Evolutionary conservation across 106 monocot genomes (phyloP).

Genomic region (Dendrobium catenatum): DNA sequence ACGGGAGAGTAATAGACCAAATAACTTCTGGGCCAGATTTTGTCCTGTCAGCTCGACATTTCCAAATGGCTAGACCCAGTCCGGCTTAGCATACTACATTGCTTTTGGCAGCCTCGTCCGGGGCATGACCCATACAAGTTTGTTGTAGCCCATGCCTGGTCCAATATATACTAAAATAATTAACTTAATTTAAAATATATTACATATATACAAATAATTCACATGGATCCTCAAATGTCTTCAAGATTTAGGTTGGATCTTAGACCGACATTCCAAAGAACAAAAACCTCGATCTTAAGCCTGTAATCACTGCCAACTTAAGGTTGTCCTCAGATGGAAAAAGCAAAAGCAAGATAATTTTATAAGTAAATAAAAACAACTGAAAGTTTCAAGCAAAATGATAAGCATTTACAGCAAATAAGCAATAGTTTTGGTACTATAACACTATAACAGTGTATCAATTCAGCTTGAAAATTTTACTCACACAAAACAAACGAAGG

Average conservation of each 20-base stretch:
- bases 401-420: background rate
- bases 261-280: background rate
- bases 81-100: too few relatives aligned
- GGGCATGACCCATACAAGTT: too few relatives aligned
- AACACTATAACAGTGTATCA: too few relatives aligned
- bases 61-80: too few relatives aligned
- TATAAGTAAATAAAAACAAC: background rate
- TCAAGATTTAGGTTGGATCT: background rate
- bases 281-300: background rate
- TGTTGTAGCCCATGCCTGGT: too few relatives aligned
- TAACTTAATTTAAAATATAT: too few relatives aligned
- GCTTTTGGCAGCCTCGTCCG: too few relatives aligned
- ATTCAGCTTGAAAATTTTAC: constrained; percentile 11
- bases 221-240: background rate
- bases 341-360: background rate
- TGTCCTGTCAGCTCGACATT: too few relatives aligned
- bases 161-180: too few relatives aligned
- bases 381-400: background rate
- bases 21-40: too few relatives aligned
- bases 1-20: too few relatives aligned
- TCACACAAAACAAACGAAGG: constrained; percentile 67
- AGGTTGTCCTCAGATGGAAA: background rate
- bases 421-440: background rate
- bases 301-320: background rate
- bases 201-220: too few relatives aligned